These are phyloP conservation scores for Spizellomyces sp. DNA, from an alignment of 192 early-diverging fungal species.

Conservation along the genomic window DNA sequence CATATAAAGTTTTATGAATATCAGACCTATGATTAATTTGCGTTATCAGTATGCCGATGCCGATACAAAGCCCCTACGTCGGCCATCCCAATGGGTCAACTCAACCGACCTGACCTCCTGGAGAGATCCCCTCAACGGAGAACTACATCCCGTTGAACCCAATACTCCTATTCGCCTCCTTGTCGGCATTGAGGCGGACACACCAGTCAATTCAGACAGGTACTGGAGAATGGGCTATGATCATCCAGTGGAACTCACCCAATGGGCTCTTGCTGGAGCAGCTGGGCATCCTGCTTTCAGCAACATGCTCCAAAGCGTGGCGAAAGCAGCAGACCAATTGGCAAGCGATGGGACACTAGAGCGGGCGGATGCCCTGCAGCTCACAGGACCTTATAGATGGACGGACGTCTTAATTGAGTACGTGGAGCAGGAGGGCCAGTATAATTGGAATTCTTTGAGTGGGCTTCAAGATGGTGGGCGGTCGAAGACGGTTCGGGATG, in stretches of 20 bases:
- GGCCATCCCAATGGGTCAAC: slow-evolving; percentile 19
- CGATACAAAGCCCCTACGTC: slow-evolving; percentile 26
- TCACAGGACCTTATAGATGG: slow-evolving; percentile 25
- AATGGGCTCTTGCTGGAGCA: slow-evolving; percentile 22
- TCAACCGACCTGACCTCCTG: slow-evolving; percentile 12
- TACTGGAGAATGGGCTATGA: slow-evolving; percentile 32
- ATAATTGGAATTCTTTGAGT: slow-evolving; percentile 10
- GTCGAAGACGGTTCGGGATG: slow-evolving; percentile 13
- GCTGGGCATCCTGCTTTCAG: slow-evolving; percentile 10
- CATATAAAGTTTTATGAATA: background rate
- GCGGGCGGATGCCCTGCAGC: slow-evolving; percentile 15
- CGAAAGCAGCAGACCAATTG: slow-evolving; percentile 2
- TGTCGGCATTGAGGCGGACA: slow-evolving; percentile 26
- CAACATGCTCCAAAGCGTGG: slow-evolving; percentile 17
- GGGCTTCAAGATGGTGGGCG: slow-evolving; percentile 22
- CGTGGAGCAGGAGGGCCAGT: background rate
- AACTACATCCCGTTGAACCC: background rate
- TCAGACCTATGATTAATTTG: background rate
- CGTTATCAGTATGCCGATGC: slow-evolving; percentile 19
- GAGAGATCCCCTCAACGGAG: background rate
- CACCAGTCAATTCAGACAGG: slow-evolving; percentile 1
- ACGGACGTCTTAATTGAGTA: slow-evolving; percentile 7
- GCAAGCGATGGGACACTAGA: background rate
- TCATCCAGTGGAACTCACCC: slow-evolving; percentile 13
- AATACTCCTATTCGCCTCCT: slow-evolving; percentile 5